A percentile compares a stretch with the other conserved stretches of the same genome.
phyloP scores from a whole-genome alignment of 2,329 filamentous ascomycete genomes.

The Fusarium napiforme region DNA sequence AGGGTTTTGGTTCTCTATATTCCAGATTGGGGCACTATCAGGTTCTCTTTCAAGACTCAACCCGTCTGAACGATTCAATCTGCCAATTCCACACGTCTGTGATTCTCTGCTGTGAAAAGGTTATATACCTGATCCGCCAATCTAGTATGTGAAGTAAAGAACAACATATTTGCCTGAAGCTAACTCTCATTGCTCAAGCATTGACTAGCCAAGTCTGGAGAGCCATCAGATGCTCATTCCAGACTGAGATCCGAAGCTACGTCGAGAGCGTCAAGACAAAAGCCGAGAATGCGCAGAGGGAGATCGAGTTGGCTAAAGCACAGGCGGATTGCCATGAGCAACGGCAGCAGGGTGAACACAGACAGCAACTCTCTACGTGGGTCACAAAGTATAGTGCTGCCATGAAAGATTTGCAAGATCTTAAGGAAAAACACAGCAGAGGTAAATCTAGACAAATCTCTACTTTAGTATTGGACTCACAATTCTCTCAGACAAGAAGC shows the following conservation, averaged over 20 bases:
- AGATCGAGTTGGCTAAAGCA: constrained; percentile 11
- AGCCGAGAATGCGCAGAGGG: neutral
- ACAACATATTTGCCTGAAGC: no score
- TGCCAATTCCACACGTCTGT: constrained; percentile 19
- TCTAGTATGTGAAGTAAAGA: neutral
- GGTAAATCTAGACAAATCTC: no score
- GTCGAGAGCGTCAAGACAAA: constrained; percentile 12
- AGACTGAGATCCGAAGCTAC: neutral
- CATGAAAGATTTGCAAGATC: neutral
- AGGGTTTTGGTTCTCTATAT: constrained; percentile 17
- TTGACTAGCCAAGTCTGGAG: neutral
- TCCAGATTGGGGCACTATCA: constrained; percentile 13
- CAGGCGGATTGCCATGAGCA: constrained; percentile 11
- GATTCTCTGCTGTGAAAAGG: constrained; percentile 12
- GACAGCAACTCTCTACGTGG: neutral
- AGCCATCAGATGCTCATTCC: constrained; percentile 14
- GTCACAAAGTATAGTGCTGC: neutral
- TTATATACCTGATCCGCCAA: neutral
- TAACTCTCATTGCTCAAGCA: no score
- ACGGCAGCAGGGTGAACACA: neutral
- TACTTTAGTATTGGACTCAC: neutral
- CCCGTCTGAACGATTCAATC: neutral
- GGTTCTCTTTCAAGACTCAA: neutral
- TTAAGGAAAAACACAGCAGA: neutral
- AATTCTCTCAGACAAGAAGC: neutral